A percentile compares a stretch with the other conserved stretches of the same genome.
These are phyloP conservation scores for Spizellomyces punctatus DNA, from an alignment of 192 early-diverging fungal genomes.

Conservation along the genomic window DNA sequence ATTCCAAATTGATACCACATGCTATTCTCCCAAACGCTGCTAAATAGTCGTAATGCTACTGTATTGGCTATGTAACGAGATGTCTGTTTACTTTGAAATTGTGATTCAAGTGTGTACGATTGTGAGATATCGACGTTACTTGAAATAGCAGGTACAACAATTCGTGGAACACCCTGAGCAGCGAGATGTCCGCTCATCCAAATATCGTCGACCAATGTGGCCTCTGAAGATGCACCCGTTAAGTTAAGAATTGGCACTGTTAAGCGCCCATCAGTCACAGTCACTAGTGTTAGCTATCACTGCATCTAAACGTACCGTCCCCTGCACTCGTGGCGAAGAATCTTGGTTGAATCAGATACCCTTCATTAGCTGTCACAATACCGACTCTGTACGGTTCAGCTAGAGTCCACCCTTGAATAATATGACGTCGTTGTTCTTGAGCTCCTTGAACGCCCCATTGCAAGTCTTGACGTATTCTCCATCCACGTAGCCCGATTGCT, in stretches of 20 bases:
- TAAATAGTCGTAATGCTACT: too few species aligned
- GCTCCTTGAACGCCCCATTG: not conserved
- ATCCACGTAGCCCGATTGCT: not conserved
- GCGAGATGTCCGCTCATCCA: not conserved
- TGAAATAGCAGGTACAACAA: not conserved
- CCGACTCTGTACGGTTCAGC: not conserved
- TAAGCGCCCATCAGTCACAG: too few species aligned
- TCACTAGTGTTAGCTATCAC: too few species aligned
- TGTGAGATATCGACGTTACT: too few species aligned
- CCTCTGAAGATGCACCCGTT: not conserved
- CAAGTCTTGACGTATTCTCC: not conserved
- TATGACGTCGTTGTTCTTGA: not conserved
- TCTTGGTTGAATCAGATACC: not conserved
- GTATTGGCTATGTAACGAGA: too few species aligned
- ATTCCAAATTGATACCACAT: too few species aligned
- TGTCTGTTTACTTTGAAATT: too few species aligned
- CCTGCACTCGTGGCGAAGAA: not conserved
- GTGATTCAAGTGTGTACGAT: too few species aligned
- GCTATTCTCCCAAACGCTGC: too few species aligned
- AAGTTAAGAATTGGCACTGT: too few species aligned
- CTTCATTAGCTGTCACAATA: not conserved
- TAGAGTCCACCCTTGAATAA: not conserved
- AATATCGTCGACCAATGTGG: not conserved
- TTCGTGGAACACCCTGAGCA: not conserved
- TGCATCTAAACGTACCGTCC: too few species aligned